Evolutionary conservation across 768 basidiomycete species (phyloP).

Genomic region (Grammothele lineata): DNA sequence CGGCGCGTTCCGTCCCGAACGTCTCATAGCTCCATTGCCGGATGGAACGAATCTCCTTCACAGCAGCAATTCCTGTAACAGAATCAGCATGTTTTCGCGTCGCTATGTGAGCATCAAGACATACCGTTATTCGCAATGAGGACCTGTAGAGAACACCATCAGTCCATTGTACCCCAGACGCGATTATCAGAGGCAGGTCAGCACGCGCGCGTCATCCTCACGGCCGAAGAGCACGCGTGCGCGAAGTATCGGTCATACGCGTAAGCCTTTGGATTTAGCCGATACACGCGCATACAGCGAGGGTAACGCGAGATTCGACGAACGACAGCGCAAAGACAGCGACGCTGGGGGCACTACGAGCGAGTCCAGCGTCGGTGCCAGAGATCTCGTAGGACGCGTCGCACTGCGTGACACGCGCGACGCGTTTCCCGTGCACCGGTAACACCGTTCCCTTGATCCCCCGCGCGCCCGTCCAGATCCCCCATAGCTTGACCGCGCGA

Average conservation of each 20-base stretch:
- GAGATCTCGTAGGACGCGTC: neutral
- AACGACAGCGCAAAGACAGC: no score
- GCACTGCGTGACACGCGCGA: neutral
- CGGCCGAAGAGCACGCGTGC: neutral
- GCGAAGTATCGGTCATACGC: neutral
- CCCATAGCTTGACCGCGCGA: no score
- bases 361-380: no score
- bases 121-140: conserved; percentile 97
- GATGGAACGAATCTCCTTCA: conserved; percentile 98
- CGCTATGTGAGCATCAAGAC: conserved; percentile 8
- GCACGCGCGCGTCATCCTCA: neutral
- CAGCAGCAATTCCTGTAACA: conserved; percentile 85
- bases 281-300: neutral
- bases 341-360: no score
- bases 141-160: conserved; percentile 47
- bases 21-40: conserved; percentile 99
- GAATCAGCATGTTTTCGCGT: conserved; percentile 14
- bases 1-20: conserved; percentile 90
- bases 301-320: neutral
- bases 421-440: neutral
- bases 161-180: neutral
- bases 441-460: neutral
- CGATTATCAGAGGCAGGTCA: no score
- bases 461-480: neutral
- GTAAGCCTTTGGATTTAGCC: neutral